Conservation (phyloP, 2,329 filamentous ascomycete genomes). For the Pleomassaria siparia region DNA sequence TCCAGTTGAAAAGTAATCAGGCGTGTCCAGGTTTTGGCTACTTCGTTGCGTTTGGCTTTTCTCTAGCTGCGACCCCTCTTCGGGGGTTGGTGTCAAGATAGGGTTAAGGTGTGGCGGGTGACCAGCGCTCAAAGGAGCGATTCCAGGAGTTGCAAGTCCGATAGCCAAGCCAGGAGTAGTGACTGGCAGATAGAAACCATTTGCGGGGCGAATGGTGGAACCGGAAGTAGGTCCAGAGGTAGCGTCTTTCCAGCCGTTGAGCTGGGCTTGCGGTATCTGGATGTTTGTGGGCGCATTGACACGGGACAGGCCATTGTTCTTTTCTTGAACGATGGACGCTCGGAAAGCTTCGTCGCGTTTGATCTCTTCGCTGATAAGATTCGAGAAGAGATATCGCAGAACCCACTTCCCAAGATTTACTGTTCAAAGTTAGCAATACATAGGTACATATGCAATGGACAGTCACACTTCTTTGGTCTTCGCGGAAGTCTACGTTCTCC, state of each 20-base stretch:
- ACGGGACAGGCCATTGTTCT: conserved; percentile 58
- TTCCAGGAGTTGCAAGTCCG: conserved; percentile 69
- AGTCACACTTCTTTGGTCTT: conserved; percentile 85
- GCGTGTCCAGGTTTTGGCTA: conserved; percentile 53
- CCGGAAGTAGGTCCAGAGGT: conserved; percentile 48
- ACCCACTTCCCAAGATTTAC: conserved; percentile 98
- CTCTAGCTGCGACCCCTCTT: conserved; percentile 52
- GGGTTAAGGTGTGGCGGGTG: conserved; percentile 39
- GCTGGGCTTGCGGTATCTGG: conserved; percentile 51
- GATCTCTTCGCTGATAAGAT: conserved; percentile 87
- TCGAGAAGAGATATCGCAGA: conserved; percentile 85
- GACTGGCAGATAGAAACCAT: conserved; percentile 62
- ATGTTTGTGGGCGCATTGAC: conserved; percentile 64
- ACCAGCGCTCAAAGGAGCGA: conserved; percentile 38
- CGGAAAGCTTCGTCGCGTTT: conserved; percentile 75
- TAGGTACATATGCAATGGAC: neutral
- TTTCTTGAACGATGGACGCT: conserved; percentile 67
- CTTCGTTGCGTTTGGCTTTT: conserved; percentile 59
- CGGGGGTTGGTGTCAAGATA: conserved; percentile 42
- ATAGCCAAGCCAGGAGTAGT: conserved; percentile 78
- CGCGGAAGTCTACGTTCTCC: conserved; percentile 76
- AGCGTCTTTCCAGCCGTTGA: conserved; percentile 51
- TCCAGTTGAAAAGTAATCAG: conserved; percentile 75
- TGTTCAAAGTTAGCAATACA: conserved; percentile 42
- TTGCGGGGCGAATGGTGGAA: conserved; percentile 57